A percentile compares a stretch with the other conserved stretches of the same genome.
phyloP scores from a whole-genome alignment of 2,329 filamentous ascomycete genomes.

The Fusarium sp. region DNA sequence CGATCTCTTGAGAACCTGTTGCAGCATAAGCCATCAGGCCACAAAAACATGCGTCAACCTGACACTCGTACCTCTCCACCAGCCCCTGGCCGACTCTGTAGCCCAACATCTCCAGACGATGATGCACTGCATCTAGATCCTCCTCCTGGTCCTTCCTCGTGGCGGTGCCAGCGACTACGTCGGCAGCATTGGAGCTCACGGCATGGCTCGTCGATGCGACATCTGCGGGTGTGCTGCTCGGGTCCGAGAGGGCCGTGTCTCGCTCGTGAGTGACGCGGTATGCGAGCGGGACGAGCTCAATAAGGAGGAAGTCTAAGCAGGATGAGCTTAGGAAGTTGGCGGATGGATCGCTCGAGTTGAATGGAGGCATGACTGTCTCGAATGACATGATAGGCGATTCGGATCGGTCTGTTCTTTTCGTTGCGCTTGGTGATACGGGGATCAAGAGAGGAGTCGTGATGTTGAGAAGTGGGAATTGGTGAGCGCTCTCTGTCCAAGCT shows the following conservation, averaged over 20 bases:
- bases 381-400: slow-evolving; percentile 67
- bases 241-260: slow-evolving; percentile 56
- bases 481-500: not conserved
- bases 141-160: slow-evolving; percentile 72
- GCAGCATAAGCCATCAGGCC: slow-evolving; percentile 51
- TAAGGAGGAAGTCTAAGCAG: slow-evolving; percentile 91
- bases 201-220: slow-evolving; percentile 34
- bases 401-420: not conserved
- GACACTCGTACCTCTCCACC: slow-evolving; percentile 73
- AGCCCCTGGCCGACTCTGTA: slow-evolving; percentile 93
- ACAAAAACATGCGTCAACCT: not conserved
- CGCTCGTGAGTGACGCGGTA: slow-evolving; percentile 83
- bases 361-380: slow-evolving; percentile 71
- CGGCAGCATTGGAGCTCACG: slow-evolving; percentile 41
- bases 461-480: not conserved
- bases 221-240: slow-evolving; percentile 33
- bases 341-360: slow-evolving; percentile 75
- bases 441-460: not conserved
- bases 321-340: slow-evolving; percentile 82
- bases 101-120: slow-evolving; percentile 80
- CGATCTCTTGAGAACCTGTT: slow-evolving; percentile 79
- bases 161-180: slow-evolving; percentile 36
- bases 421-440: not conserved
- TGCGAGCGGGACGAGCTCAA: slow-evolving; percentile 94
- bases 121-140: slow-evolving; percentile 83